Percentiles rank a stretch among this genome's conserved stretches.
These are phyloP conservation scores for Sequoiadendron giganteum DNA, from an alignment of 75 land plant genomes.

Conservation along the genomic window DNA sequence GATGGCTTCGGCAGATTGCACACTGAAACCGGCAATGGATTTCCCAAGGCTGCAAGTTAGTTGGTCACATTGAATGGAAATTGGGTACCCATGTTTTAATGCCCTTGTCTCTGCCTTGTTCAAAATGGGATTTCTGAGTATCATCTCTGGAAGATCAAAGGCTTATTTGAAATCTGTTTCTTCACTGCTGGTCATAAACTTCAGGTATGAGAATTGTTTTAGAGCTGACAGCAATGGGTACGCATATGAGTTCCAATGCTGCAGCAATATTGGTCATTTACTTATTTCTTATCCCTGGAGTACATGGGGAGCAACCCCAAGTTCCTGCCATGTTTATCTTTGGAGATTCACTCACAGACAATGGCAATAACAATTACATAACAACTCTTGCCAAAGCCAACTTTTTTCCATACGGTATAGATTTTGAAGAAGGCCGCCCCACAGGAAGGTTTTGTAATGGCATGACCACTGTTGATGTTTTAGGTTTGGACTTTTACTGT, in stretches of 20 bases:
- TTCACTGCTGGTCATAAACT: not conserved
- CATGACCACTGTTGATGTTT: not conserved
- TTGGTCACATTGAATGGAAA: too few relatives aligned
- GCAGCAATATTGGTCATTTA: not conserved
- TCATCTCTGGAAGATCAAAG: not conserved
- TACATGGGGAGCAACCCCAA: not conserved
- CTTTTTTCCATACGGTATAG: conserved; percentile 8
- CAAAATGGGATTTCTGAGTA: not conserved
- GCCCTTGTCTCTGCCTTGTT: not conserved
- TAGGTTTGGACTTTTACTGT: not conserved
- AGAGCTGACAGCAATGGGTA: not conserved
- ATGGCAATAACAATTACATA: conserved; percentile 16
- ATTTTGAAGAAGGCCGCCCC: not conserved
- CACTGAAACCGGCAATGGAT: not conserved
- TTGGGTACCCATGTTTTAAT: too few relatives aligned
- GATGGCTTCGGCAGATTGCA: not conserved
- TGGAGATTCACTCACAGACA: conserved; percentile 11
- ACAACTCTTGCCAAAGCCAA: conserved; percentile 14
- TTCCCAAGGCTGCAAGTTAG: not conserved
- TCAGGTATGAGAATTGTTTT: too few relatives aligned
- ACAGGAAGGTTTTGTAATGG: conserved; percentile 19
- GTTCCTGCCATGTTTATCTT: conserved; percentile 14
- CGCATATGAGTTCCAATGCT: not conserved
- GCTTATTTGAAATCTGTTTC: not conserved
- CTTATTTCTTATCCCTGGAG: not conserved